Conservation (phyloP, 1,139 yeast species). For the Kluyveromyces marxianus region DNA sequence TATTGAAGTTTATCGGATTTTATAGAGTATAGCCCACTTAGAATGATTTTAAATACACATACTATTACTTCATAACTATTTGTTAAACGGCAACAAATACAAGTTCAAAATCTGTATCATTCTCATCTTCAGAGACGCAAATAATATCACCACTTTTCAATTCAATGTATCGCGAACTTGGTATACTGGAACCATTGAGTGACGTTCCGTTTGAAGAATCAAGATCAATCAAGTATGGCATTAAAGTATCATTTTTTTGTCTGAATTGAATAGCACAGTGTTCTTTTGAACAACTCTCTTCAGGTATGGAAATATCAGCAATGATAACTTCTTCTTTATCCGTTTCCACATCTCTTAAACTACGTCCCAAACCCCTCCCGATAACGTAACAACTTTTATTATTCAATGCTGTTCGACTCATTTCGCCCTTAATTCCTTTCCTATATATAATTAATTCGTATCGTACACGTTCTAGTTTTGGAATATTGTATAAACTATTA, state of each 20-base stretch:
- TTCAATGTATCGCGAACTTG: slow-evolving; percentile 42
- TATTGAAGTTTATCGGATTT: no score
- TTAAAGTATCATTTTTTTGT: slow-evolving; percentile 18
- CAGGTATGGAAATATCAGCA: slow-evolving; percentile 39
- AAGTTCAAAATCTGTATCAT: slow-evolving; percentile 26
- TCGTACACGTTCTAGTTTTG: slow-evolving; percentile 23
- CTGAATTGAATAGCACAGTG: slow-evolving; percentile 54
- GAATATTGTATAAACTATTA: slow-evolving; percentile 22
- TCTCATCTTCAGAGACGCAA: slow-evolving; percentile 36
- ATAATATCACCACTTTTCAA: slow-evolving; percentile 42
- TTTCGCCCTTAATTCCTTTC: slow-evolving; percentile 3
- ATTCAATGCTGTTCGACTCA: slow-evolving; percentile 16
- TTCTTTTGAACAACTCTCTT: slow-evolving; percentile 42
- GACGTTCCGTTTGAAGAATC: slow-evolving; percentile 49
- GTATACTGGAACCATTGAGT: slow-evolving; percentile 41
- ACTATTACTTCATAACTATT: not conserved
- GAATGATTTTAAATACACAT: no score
- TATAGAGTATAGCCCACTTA: no score
- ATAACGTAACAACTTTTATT: slow-evolving; percentile 33
- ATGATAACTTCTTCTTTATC: slow-evolving; percentile 31
- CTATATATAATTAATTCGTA: slow-evolving; percentile 20
- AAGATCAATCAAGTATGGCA: slow-evolving; percentile 45
- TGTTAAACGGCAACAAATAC: slow-evolving; percentile 13
- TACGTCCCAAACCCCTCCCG: slow-evolving; percentile 33
- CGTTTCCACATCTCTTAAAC: slow-evolving; percentile 6